Evolutionary conservation across 768 basidiomycete genomes (phyloP).

Genomic region (Suillus luteus): DNA sequence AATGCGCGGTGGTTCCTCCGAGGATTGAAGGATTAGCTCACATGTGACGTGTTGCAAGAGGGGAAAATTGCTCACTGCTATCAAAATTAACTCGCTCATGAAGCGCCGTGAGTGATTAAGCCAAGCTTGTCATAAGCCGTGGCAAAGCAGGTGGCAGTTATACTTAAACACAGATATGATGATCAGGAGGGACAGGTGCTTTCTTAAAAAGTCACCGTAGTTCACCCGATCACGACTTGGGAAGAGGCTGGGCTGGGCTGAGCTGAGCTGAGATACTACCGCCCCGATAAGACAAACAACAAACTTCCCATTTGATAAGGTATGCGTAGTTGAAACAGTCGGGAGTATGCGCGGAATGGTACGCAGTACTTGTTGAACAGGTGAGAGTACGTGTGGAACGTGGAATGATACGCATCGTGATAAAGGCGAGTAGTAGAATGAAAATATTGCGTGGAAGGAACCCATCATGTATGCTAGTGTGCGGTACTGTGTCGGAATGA

Average conservation of each 20-base stretch:
- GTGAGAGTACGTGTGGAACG: background rate
- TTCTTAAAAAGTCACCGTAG: background rate
- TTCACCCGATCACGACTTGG: background rate
- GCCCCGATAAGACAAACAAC: background rate
- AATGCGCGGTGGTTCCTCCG: slow-evolving; percentile 1
- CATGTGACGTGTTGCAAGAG: background rate
- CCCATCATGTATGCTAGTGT: slow-evolving; percentile 2
- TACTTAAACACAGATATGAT: background rate
- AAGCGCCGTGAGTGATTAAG: background rate
- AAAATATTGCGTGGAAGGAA: background rate
- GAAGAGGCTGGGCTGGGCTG: background rate
- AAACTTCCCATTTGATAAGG: background rate
- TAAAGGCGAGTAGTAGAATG: background rate
- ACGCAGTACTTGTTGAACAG: background rate
- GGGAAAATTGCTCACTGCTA: background rate
- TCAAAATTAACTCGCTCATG: background rate
- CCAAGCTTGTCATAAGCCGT: background rate
- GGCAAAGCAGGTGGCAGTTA: background rate
- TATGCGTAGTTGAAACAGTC: background rate
- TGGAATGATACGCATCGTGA: background rate
- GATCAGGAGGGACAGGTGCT: background rate
- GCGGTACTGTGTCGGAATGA: slow-evolving; percentile 3
- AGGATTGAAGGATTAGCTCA: slow-evolving; percentile 1
- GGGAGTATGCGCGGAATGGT: background rate
- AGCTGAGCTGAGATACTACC: background rate